Conservation (phyloP, 352 stramenopile species). For the Pythium periplocum region DNA sequence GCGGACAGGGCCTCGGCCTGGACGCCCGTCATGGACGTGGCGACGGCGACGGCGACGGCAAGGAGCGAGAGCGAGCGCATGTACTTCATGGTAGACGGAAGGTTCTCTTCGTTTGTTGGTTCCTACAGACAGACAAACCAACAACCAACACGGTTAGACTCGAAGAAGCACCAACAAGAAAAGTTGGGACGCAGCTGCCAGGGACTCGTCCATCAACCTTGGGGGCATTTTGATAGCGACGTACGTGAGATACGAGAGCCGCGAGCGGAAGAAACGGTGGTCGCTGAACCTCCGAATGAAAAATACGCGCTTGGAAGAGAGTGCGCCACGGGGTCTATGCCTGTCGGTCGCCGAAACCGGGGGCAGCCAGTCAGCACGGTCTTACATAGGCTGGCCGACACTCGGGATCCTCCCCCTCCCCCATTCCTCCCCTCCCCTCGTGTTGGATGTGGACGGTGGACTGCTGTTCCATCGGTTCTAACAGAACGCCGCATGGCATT, state of each 20-base stretch:
- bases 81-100: constrained; percentile 28
- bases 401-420: background rate
- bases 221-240: too few species aligned
- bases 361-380: too few species aligned
- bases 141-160: background rate
- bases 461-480: too few species aligned
- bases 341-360: too few species aligned
- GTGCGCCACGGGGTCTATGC: too few species aligned
- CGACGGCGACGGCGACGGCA: constrained; percentile 13
- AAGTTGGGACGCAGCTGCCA: too few species aligned
- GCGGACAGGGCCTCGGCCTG: background rate
- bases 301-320: constrained; percentile 11
- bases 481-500: too few species aligned
- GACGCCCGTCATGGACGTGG: background rate
- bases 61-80: constrained; percentile 10
- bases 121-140: background rate
- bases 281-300: constrained; percentile 43
- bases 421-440: background rate
- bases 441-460: background rate
- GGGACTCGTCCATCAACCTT: too few species aligned
- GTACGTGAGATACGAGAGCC: background rate
- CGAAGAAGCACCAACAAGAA: background rate
- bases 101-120: constrained; percentile 4
- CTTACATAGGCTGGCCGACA: too few species aligned
- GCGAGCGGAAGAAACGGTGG: constrained; percentile 17